A percentile compares a stretch with the other conserved stretches of the same genome.
Conservation (phyloP, 805 yeast genomes). For the Yamadazyma nakazawae region DNA sequence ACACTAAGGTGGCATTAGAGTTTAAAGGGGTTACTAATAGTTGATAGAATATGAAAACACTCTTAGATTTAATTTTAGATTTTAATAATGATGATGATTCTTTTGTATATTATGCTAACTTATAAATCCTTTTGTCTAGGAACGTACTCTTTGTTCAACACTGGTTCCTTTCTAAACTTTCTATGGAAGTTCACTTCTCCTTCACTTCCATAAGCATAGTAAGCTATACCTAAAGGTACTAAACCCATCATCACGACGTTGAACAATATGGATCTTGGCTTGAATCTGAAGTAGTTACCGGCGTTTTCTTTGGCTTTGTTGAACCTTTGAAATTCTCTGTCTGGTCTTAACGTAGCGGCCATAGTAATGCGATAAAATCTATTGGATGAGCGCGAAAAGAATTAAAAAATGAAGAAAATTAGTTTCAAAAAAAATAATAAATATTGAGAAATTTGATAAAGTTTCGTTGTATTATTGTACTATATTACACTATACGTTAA, state of each 20-base stretch:
- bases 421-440: too few species aligned
- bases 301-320: slow-evolving; percentile 39
- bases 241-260: slow-evolving; percentile 35
- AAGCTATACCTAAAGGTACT: slow-evolving; percentile 36
- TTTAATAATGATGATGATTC: background rate
- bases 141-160: slow-evolving; percentile 36
- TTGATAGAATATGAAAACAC: slow-evolving; percentile 1
- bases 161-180: slow-evolving; percentile 32
- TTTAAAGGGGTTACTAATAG: background rate
- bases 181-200: slow-evolving; percentile 34
- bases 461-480: background rate
- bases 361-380: slow-evolving; percentile 15
- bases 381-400: background rate
- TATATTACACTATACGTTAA: background rate
- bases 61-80: background rate
- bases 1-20: background rate
- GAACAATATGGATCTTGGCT: slow-evolving; percentile 34
- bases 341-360: slow-evolving; percentile 45
- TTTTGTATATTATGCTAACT: slow-evolving; percentile 3
- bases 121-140: slow-evolving; percentile 29
- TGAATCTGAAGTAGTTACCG: slow-evolving; percentile 43
- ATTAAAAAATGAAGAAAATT: background rate
- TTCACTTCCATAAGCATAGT: slow-evolving; percentile 35
- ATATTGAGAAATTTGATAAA: too few species aligned
- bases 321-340: slow-evolving; percentile 39